These are phyloP conservation scores for Solanum chacoense DNA, from an alignment of 305 asterid genomes.

Conservation along the genomic window DNA sequence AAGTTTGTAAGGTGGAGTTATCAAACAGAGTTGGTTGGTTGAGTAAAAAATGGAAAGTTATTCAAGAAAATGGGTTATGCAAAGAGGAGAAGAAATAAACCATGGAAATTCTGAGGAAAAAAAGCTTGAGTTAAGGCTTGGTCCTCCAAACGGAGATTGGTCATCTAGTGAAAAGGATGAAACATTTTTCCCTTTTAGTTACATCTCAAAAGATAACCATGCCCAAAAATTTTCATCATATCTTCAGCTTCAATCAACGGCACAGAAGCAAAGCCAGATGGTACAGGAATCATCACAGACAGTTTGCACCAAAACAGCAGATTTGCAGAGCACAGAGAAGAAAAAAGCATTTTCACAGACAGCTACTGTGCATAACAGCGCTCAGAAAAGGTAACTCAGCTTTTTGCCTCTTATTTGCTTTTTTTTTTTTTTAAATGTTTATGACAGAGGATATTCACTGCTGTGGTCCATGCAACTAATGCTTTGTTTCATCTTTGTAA, in stretches of 20 bases:
- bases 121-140: conserved; percentile 72
- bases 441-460: conserved; percentile 46
- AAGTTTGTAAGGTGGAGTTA: background rate
- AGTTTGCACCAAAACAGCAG: conserved; percentile 29
- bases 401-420: conserved; percentile 9
- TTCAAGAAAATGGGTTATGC: conserved; percentile 27
- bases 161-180: conserved; percentile 3
- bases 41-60: conserved; percentile 40
- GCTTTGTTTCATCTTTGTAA: background rate
- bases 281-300: conserved; percentile 49
- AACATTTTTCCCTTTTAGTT: conserved; percentile 15
- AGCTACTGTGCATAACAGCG: conserved; percentile 37
- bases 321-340: conserved; percentile 42
- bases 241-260: conserved; percentile 29
- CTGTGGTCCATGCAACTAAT: conserved; percentile 49
- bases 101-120: conserved; percentile 30
- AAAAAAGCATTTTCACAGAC: conserved; percentile 54
- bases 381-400: conserved; percentile 76
- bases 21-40: background rate
- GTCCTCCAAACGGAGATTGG: conserved; percentile 70
- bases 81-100: conserved; percentile 3
- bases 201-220: conserved; percentile 15
- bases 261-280: conserved; percentile 19
- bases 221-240: conserved; percentile 16
- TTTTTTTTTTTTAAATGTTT: conserved; percentile 2